phyloP scores from a whole-genome alignment of 2,329 filamentous ascomycete genomes.

The Raffaelea arxii region DNA sequence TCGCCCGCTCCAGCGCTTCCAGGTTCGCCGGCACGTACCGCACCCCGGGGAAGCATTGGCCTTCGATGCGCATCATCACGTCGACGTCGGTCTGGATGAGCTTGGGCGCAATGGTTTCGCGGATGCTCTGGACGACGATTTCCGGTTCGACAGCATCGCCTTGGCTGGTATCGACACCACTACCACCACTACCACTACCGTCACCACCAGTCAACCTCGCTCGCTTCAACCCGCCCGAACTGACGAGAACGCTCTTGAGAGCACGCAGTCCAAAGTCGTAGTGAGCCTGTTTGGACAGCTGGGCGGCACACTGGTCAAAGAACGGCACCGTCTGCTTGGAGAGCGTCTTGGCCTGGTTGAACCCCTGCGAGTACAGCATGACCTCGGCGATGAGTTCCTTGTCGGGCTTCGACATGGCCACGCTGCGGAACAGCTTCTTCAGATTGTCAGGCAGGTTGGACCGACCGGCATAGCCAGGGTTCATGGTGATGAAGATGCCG shows the following conservation, averaged over 20 bases:
- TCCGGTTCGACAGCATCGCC: conserved; percentile 74
- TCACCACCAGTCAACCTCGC: conserved; percentile 56
- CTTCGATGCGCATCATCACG: conserved; percentile 76
- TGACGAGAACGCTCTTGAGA: conserved; percentile 95
- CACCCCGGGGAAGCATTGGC: conserved; percentile 81
- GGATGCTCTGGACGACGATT: conserved; percentile 96
- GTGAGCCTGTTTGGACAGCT: conserved; percentile 90
- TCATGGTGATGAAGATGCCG: conserved; percentile 99
- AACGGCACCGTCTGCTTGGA: conserved; percentile 97
- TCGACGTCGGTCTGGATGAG: conserved; percentile 87
- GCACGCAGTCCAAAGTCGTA: conserved; percentile 98
- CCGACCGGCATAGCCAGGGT: conserved; percentile 94
- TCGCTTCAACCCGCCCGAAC: conserved; percentile 91
- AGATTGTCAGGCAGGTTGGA: conserved; percentile 97
- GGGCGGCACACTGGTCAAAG: conserved; percentile 79
- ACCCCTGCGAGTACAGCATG: conserved; percentile 99
- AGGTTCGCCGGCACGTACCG: conserved; percentile 87
- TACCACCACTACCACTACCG: conserved; percentile 23
- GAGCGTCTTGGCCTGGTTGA: conserved; percentile 88
- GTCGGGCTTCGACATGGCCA: conserved; percentile 99
- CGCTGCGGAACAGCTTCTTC: conserved; percentile 98
- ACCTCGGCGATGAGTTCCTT: conserved; percentile 99
- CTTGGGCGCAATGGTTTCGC: conserved; percentile 97
- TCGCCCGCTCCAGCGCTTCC: conserved; percentile 67
- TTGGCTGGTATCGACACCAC: neutral